Conservation (phyloP, 2,329 filamentous ascomycete species). For the Coniochaeta ligniaria region DNA sequence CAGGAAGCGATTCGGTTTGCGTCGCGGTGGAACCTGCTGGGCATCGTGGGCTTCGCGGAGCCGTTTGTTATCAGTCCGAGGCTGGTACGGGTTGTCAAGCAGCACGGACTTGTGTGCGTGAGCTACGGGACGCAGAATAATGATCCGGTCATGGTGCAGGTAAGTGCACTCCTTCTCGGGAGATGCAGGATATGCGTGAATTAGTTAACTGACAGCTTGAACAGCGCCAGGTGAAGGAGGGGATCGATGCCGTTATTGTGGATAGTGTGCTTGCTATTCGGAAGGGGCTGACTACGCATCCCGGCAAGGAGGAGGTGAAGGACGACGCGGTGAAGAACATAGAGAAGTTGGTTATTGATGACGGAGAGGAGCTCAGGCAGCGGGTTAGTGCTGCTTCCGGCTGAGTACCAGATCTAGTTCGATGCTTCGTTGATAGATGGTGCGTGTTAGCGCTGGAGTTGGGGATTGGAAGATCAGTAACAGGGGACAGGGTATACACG, state of each 20-base stretch:
- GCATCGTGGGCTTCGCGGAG: conserved; percentile 82
- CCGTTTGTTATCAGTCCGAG: conserved; percentile 84
- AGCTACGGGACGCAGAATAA: conserved; percentile 93
- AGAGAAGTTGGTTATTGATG: neutral
- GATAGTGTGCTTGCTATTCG: conserved; percentile 90
- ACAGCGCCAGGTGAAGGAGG: conserved; percentile 83
- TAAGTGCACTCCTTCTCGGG: conserved; percentile 33
- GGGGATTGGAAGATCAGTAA: neutral
- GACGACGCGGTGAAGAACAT: neutral
- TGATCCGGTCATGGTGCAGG: conserved; percentile 75
- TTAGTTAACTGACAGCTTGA: neutral
- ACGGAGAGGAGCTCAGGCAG: neutral
- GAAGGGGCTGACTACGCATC: conserved; percentile 64
- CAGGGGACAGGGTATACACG: neutral
- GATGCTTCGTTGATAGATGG: neutral
- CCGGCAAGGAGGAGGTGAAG: conserved; percentile 8
- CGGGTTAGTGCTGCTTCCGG: neutral
- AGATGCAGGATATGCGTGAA: neutral
- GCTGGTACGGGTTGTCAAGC: conserved; percentile 87
- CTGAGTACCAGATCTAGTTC: neutral
- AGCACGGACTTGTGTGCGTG: conserved; percentile 87
- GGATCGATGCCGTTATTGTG: conserved; percentile 96
- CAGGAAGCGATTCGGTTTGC: conserved; percentile 96
- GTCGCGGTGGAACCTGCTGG: conserved; percentile 87
- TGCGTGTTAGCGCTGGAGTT: neutral